These are phyloP conservation scores for Jasminum sambac DNA, from an alignment of 257 asterid genomes.

Conservation along the genomic window DNA sequence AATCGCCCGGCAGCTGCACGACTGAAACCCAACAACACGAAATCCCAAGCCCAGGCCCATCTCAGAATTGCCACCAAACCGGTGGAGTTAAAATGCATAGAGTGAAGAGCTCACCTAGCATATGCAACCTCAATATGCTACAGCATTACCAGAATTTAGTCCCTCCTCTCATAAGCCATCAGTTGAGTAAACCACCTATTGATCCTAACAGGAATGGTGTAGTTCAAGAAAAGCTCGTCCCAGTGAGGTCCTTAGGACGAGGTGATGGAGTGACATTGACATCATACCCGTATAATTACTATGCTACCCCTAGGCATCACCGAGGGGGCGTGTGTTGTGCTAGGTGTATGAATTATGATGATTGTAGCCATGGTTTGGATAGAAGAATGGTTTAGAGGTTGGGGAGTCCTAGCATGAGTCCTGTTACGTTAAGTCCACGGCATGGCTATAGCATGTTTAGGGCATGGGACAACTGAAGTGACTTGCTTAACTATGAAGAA, in stretches of 20 bases:
- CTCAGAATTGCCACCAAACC: conserved; percentile 20
- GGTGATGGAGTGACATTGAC: conserved; percentile 49
- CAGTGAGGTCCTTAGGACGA: conserved; percentile 47
- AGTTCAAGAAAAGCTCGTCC: conserved; percentile 43
- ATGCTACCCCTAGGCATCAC: conserved; percentile 30
- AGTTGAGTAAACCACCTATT: conserved; percentile 38
- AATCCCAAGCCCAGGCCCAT: background rate
- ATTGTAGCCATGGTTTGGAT: conserved; percentile 28
- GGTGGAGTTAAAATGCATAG: conserved; percentile 44
- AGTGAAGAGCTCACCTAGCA: conserved; percentile 74
- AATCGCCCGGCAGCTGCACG: conserved; percentile 53
- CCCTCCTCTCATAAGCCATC: conserved; percentile 29
- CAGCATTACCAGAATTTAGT: conserved; percentile 33
- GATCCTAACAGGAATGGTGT: conserved; percentile 34
- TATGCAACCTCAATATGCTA: conserved; percentile 41
- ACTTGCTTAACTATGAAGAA: background rate
- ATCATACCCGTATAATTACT: conserved; percentile 26
- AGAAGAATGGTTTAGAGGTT: conserved; percentile 34
- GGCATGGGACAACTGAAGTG: conserved; percentile 33
- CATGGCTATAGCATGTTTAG: conserved; percentile 22
- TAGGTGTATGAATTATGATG: conserved; percentile 39
- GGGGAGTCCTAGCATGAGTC: conserved; percentile 30
- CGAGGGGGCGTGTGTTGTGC: conserved; percentile 42
- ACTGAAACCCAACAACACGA: conserved; percentile 35
- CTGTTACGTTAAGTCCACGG: conserved; percentile 37